A percentile compares a stretch with the other conserved stretches of the same genome.
These are phyloP conservation scores for Berberis vulgaris DNA, from an alignment of 164 flowering plant species.

Conservation along the genomic window DNA sequence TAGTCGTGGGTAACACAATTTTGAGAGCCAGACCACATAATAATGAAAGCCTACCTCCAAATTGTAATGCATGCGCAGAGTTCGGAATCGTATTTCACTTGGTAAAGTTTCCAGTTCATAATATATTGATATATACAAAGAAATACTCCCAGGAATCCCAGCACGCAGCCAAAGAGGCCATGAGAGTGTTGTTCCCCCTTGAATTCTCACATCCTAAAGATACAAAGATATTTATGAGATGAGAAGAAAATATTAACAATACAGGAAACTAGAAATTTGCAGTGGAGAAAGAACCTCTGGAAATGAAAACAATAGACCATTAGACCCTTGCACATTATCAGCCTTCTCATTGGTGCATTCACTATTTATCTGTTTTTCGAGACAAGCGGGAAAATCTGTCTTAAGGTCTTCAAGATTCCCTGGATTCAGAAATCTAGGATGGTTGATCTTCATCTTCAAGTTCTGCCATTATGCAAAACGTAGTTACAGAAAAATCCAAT, in stretches of 20 bases:
- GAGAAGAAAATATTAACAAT: not conserved
- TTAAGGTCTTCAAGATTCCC: constrained; percentile 46
- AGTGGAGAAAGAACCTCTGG: constrained; percentile 52
- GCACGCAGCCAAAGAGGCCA: constrained; percentile 94
- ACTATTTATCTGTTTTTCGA: constrained; percentile 34
- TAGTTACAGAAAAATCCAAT: not conserved
- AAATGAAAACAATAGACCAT: constrained; percentile 38
- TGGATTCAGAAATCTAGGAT: constrained; percentile 58
- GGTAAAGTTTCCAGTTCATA: constrained; percentile 78
- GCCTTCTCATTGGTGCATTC: constrained; percentile 14
- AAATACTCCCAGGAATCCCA: constrained; percentile 61
- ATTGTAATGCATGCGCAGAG: constrained; percentile 57
- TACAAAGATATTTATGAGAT: not conserved
- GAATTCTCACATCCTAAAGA: constrained; percentile 44
- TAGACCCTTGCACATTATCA: constrained; percentile 16
- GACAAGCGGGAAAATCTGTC: constrained; percentile 54
- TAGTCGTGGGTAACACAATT: too few species aligned
- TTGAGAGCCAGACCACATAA: not conserved
- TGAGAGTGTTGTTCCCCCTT: constrained; percentile 43
- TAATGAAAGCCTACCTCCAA: constrained; percentile 45
- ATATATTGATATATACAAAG: constrained; percentile 57
- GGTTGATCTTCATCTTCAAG: constrained; percentile 75
- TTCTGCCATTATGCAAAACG: not conserved
- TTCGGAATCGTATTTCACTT: constrained; percentile 60
- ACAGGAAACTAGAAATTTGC: not conserved